Evolutionary conservation across 305 asterid species (phyloP), one percentile per base, ranked within the genome.

Genomic region (Plantago lanceolata): DNA sequence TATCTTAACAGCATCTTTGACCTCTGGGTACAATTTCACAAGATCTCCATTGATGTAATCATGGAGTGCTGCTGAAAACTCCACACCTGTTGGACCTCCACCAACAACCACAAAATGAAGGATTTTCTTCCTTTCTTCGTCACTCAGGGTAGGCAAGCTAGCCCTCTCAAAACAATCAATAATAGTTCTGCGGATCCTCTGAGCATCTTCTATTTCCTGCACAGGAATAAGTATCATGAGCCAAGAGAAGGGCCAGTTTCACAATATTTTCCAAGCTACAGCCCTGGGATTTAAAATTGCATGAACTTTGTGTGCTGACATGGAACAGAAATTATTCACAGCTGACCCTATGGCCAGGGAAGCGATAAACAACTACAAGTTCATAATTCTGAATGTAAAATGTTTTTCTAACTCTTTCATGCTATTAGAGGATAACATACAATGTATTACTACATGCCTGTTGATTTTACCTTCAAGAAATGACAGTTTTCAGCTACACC

Each of bases 131-230:
- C 88, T 85, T 77, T 89, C 98, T 79, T 92, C 95, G 63, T 89
- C 95, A 76, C 79, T 84, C 59, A 92, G 80, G 64, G 70, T 87
- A 47, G 97, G 95, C 75, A 89, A 59, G 73, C 83, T 84, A 53
- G 98, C 98, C 75, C 76, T 84, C 64, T 92, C 98, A 75, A 92
- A 92, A 74, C 96, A 89, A 71, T 89, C 95, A 69, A 92, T 65
- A 48, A 89, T 81, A 5, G 84, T 80, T 78, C 89, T 81, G 26
- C 98, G 94, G 65, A 92, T 92, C 84, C 62, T 89, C 77, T 89
- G 98, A 75, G 98, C 98, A 84, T 92, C 98, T 73, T 92, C 98
- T 53, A 92, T 76, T 85, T 92, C 98, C 98, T 89, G 79, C 70
- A 82, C 57, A 40, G 60, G 29, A 63, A 59, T 49, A 61, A 66